Conservation (phyloP, 768 basidiomycete genomes). For the Lanmaoa rubissima region DNA sequence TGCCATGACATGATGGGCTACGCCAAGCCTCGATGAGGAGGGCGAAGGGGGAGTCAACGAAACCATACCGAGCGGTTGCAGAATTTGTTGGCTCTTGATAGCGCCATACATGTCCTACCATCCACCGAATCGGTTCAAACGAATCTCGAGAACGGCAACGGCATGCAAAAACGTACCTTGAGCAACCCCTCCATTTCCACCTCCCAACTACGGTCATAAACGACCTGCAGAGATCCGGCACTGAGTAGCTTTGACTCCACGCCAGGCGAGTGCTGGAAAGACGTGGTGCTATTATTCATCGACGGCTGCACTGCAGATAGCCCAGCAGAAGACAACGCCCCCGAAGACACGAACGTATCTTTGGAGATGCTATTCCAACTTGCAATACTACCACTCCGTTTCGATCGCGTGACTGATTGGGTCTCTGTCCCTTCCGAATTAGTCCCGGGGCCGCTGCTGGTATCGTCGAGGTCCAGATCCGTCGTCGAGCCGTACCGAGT, state of each 20-base stretch:
- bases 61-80: slow-evolving; percentile 68
- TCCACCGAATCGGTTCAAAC: not conserved
- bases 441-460: slow-evolving; percentile 53
- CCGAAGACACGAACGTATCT: slow-evolving; percentile 49
- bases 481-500: slow-evolving; percentile 52
- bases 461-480: slow-evolving; percentile 67
- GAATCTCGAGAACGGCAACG: not conserved
- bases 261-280: slow-evolving; percentile 53
- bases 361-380: slow-evolving; percentile 81
- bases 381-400: slow-evolving; percentile 79
- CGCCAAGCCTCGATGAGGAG: slow-evolving; percentile 57
- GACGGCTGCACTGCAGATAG: slow-evolving; percentile 38
- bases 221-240: slow-evolving; percentile 34
- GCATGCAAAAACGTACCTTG: slow-evolving; percentile 51
- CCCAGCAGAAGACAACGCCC: slow-evolving; percentile 34
- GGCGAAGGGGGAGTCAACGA: slow-evolving; percentile 44
- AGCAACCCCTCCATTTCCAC: slow-evolving; percentile 81
- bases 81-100: slow-evolving; percentile 86
- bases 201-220: slow-evolving; percentile 77
- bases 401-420: slow-evolving; percentile 46
- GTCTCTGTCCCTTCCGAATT: slow-evolving; percentile 60
- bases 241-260: slow-evolving; percentile 37
- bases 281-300: slow-evolving; percentile 61
- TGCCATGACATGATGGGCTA: slow-evolving; percentile 40
- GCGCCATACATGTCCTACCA: slow-evolving; percentile 90